Evolutionary conservation across 176 grass and related monocot genomes (phyloP), one percentile per base, ranked within the genome.

Genomic region (Musa itinerans): DNA sequence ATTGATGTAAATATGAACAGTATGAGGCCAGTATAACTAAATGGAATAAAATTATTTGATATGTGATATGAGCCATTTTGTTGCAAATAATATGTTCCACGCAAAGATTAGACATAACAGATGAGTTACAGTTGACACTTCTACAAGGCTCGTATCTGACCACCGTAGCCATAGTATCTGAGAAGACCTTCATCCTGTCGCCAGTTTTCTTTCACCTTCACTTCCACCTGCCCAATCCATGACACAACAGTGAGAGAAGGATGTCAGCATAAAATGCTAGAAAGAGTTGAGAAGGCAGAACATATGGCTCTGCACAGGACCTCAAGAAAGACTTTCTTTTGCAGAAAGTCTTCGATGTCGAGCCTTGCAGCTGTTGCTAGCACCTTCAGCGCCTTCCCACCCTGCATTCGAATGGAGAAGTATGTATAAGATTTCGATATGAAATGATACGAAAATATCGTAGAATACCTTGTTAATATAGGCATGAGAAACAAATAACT

Each of bases 251-350:
- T 84, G 5, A 82, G 71, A 69, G 73, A 54, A 51, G 12, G 13
- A 25, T 53, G 11, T 22, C 9, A n/a, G 13, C 56, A 58, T n/a
- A 57, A 11, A 81, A 62, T 68, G 21, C 53, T 10, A 65, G 63
- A 12, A 64, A 23, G 1, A 59, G 74, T 72, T 55, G 25, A 54
- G 63, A 11, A 57, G 51, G 11, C 2, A 51, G 63, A 63, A 65
- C n/a, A 52, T 58, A 73, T 11, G 22, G 2, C 62, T 53, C 2
- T 24, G 27, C 9, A 20, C 26, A 55, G 8, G 15, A 98, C 94
- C 94, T 98, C 94, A 24, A 98, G 94, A 81, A 81, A 98, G 71
- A 93, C 88, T 84, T 98, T 98, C 86, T 98, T 98, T 26, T 98
- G 86, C 59, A 98, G 90, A 78, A 98, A 98, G 62, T 98, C 94